Conservation (phyloP, 192 early-diverging fungal species). For the Backusella sp. region DNA sequence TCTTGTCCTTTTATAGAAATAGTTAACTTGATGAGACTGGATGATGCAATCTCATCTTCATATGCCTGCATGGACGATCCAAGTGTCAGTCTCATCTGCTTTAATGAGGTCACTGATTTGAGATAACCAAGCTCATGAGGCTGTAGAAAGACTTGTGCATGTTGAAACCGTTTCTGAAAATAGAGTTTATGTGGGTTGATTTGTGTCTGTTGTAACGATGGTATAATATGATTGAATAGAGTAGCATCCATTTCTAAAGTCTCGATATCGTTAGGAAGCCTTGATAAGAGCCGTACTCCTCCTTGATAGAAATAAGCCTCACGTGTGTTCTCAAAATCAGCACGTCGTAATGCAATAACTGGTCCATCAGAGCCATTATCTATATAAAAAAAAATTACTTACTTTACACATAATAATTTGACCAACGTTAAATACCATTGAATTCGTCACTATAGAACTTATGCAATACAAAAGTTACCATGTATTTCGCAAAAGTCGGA, state of each 20-base stretch:
- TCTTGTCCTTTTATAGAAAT: background rate
- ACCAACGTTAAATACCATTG: background rate
- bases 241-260: background rate
- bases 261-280: background rate
- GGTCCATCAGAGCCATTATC: background rate
- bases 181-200: background rate
- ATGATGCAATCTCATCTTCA: background rate
- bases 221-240: background rate
- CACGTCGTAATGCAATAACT: background rate
- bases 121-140: background rate
- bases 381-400: background rate
- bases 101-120: background rate
- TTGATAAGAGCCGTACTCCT: background rate
- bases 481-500: background rate
- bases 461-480: background rate
- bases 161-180: background rate
- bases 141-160: background rate
- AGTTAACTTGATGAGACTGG: background rate
- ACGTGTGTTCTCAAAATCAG: background rate
- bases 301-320: background rate
- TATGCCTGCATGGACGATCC: background rate
- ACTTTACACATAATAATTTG: no score
- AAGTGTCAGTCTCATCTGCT: background rate
- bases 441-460: background rate
- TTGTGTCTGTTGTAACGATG: background rate